A percentile compares a stretch with the other conserved stretches of the same genome.
phyloP scores from a whole-genome alignment of 176 grass and related monocot species.

The Puya raimondii region DNA sequence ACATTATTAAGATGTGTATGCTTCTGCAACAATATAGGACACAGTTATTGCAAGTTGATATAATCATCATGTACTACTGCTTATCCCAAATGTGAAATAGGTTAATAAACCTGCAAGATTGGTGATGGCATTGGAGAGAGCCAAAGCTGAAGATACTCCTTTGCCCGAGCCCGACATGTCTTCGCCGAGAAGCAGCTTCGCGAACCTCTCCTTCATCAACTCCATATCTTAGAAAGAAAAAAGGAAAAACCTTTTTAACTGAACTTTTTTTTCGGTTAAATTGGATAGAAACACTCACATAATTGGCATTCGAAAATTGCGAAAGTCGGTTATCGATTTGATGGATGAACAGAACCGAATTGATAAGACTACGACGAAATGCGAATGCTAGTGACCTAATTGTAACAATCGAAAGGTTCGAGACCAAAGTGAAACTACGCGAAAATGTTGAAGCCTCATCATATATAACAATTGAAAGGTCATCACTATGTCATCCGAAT shows the following conservation, averaged over 20 bases:
- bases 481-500: background rate
- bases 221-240: constrained; percentile 38
- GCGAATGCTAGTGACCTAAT: too few species aligned
- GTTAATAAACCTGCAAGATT: constrained; percentile 53
- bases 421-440: too few species aligned
- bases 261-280: background rate
- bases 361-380: too few species aligned
- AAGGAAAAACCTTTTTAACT: background rate
- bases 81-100: background rate
- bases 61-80: background rate
- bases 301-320: too few species aligned
- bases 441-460: too few species aligned
- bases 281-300: too few species aligned
- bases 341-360: too few species aligned
- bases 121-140: constrained; percentile 75
- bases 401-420: too few species aligned
- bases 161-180: constrained; percentile 78
- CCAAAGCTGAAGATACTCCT: constrained; percentile 70
- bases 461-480: too few species aligned
- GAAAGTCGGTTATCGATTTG: too few species aligned
- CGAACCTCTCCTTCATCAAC: constrained; percentile 59
- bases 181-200: constrained; percentile 72
- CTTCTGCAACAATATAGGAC: too few species aligned
- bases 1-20: too few species aligned
- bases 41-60: background rate